These are phyloP conservation scores for Vanderwaltozyma polyspora DNA, from an alignment of 805 yeast genomes.

Conservation along the genomic window DNA sequence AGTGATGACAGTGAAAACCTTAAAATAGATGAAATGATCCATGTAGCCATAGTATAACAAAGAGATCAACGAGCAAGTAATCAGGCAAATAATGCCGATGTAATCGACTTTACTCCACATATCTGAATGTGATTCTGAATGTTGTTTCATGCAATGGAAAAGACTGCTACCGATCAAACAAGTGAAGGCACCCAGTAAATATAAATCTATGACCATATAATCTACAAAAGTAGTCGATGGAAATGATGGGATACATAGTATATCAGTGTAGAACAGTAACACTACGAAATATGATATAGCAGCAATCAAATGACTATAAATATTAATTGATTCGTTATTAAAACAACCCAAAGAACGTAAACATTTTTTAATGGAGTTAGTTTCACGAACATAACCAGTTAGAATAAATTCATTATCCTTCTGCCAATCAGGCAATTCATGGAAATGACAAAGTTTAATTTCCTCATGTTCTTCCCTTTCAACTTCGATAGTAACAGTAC, in stretches of 20 bases:
- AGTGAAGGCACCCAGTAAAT: conserved; percentile 43
- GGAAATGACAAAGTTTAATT: background rate
- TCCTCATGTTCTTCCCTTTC: background rate
- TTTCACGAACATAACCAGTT: conserved; percentile 53
- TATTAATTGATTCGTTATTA: conserved; percentile 67
- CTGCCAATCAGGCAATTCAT: conserved; percentile 51
- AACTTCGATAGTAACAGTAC: conserved; percentile 2
- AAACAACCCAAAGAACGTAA: conserved; percentile 37
- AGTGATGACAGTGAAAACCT: conserved; percentile 31
- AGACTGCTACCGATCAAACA: conserved; percentile 56
- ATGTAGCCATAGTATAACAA: conserved; percentile 36
- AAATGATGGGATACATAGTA: conserved; percentile 23
- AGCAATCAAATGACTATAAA: conserved; percentile 53
- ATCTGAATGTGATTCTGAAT: conserved; percentile 42
- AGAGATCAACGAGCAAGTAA: conserved; percentile 51
- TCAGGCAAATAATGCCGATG: conserved; percentile 60
- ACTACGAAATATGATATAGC: conserved; percentile 22
- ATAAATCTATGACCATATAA: conserved; percentile 39
- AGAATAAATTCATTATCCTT: conserved; percentile 57
- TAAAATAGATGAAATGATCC: conserved; percentile 25
- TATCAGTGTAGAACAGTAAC: conserved; percentile 19
- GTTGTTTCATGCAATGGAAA: conserved; percentile 59
- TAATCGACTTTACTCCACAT: conserved; percentile 65
- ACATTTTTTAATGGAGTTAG: conserved; percentile 18
- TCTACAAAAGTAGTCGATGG: conserved; percentile 34